Evolutionary conservation across 257 asterid species (phyloP), one percentile per base, ranked within the genome.

Genomic region (Cruciata laevipes): DNA sequence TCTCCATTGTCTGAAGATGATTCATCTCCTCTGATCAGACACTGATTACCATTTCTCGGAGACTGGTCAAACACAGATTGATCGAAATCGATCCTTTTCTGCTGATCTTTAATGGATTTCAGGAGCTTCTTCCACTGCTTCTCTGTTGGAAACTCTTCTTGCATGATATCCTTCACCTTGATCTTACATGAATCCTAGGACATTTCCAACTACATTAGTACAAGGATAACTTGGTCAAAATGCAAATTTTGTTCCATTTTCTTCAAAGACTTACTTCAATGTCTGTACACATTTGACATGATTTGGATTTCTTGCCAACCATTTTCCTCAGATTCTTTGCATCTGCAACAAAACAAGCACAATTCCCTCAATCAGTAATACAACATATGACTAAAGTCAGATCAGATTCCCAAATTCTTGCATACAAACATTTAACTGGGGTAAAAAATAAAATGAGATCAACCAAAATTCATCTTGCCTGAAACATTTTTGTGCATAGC

Each of bases 391-490:
- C 24, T n/a, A 40, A 49, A 12, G 11, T 61, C 51, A 13, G 44
- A 23, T 11, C 35, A 64, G 8, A 42, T 47, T 47, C 20, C 55
- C 32, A 56, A 30, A 58, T 58, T 58, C 61, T 10, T 6, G 16
- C 11, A 37, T 9, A 37, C 42, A 37, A 42, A 42, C 18, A 42
- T 42, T 42, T 42, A 3, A 3, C 51, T 11, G 14, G 51, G 55
- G 25, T 73, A 80, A 20, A 75, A 17, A 47, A 47, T n/a, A n/a
- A 79, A 61, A 83, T 69, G 61, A 88, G 82, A 63, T 86, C 84
- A 30, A 84, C 74, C 70, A 80, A 78, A 35, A 76, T 78, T 42
- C 55, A 0, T 42, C 55, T 47, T 47, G 55, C 55, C 55, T 47
- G 55, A 16, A 47, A 47, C 55, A 47, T 47, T 47, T 47, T 4